Evolutionary conservation across 371 early-diverging fungal species (phyloP), one percentile per base, ranked within the genome.

Genomic region (Choanephora cucurbitarum): DNA sequence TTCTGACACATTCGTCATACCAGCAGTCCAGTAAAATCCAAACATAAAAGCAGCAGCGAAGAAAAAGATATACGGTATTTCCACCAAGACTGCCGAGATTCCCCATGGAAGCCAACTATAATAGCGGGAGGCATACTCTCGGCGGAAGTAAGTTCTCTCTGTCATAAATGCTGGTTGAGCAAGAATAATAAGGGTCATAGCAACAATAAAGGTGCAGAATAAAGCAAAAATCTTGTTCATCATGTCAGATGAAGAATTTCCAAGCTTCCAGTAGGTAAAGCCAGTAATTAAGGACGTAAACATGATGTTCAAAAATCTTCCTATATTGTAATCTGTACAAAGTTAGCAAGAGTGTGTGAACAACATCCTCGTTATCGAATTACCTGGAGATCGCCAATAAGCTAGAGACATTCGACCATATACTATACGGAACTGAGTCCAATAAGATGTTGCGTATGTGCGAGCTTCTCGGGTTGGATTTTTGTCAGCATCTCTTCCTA

Each of bases 191-290:
- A 90, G 63, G 11, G 87, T 65, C 23, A 85, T 76, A 10, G 79
- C 81, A 66, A 91, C 76, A 19, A 84, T 78, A 32, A 86, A 65
- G 3, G 85, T 77, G 58, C 82, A 76, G 67, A 91, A 91, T 41
- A 91, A 69, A 33, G 84, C 83, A 66, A 91, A 90, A 47, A 88
- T 73, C 48, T 85, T 76, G 58, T 86, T 88, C 53, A 86, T 86
- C 52, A 87, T 72, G 53, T 89, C 91, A 15, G 76, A 55, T 13
- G 81, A 66, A 15, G 84, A 65, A 44, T 67, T 28, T 13, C 76
- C 77, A 5, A 83, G 66, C 43, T 85, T 79, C 80, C 76, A 87
- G 67, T 85, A 92, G 5, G 91, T 79, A 73, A 93, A 86, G 23
- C 90, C 91, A 54, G 86, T 79, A 24, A 87, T 67, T 13, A 89